A percentile compares a stretch with the other conserved stretches of the same genome.
These are phyloP conservation scores for Phytopythium montanum DNA, from an alignment of 352 stramenopile species.

Conservation along the genomic window DNA sequence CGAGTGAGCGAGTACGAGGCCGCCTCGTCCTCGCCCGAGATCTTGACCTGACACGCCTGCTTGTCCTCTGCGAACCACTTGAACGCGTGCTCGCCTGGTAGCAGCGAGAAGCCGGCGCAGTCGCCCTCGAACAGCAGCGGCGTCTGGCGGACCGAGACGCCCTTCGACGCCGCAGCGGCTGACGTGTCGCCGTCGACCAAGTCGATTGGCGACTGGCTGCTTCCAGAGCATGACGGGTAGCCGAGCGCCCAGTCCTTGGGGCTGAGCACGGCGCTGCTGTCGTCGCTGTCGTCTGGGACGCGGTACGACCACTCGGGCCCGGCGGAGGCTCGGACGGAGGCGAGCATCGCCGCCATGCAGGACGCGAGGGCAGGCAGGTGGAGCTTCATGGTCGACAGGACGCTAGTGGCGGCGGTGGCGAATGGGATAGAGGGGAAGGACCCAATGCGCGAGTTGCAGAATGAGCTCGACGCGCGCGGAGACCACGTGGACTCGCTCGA, in stretches of 20 bases:
- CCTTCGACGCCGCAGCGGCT: constrained; percentile 13
- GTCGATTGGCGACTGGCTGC: constrained; percentile 26
- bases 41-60: constrained; percentile 32
- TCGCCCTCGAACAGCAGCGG: constrained; percentile 1
- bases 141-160: neutral
- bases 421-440: neutral
- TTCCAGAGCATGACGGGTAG: constrained; percentile 14
- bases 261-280: constrained; percentile 10
- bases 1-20: constrained; percentile 24
- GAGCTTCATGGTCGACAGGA: neutral
- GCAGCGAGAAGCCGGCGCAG: neutral
- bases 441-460: neutral
- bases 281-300: constrained; percentile 12
- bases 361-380: neutral
- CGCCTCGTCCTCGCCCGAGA: constrained; percentile 6
- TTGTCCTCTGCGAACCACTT: neutral
- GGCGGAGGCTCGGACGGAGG: neutral
- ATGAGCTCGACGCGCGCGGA: neutral
- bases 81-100: constrained; percentile 5
- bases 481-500: neutral
- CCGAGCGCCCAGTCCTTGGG: constrained; percentile 18
- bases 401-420: neutral
- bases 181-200: constrained; percentile 18
- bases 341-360: neutral
- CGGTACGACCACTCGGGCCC: constrained; percentile 5